Conservation (phyloP, 139 green algal species). For the Gonium pectorale region DNA sequence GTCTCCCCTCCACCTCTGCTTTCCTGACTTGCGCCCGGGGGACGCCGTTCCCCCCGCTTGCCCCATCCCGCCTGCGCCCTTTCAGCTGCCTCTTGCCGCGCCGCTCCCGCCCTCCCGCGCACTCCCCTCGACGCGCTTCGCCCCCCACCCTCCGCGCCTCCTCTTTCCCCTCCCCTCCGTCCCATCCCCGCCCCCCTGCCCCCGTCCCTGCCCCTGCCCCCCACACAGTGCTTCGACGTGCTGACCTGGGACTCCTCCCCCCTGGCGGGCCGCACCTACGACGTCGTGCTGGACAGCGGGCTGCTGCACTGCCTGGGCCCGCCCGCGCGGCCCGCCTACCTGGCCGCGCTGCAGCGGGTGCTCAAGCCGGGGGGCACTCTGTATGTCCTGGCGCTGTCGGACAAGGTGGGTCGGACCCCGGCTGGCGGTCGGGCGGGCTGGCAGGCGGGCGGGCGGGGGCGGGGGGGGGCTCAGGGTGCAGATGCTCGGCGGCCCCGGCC, state of each 20-base stretch:
- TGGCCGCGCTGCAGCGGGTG: background rate
- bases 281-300: background rate
- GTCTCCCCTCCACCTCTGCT: no score
- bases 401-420: no score
- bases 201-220: background rate
- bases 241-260: background rate
- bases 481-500: no score
- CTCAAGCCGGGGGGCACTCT: slow-evolving; percentile 1
- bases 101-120: no score
- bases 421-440: no score
- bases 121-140: no score
- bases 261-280: slow-evolving; percentile 11
- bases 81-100: no score
- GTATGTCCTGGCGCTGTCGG: background rate
- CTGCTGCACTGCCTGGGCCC: background rate
- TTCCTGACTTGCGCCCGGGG: no score
- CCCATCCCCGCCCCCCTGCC: background rate
- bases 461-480: background rate
- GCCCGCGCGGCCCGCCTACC: background rate
- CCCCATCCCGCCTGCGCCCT: no score
- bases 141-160: no score
- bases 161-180: no score
- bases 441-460: background rate
- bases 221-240: slow-evolving; percentile 1
- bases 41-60: no score